Conservation (phyloP, 176 grass and related monocot species). For the Bothriochloa decipiens region DNA sequence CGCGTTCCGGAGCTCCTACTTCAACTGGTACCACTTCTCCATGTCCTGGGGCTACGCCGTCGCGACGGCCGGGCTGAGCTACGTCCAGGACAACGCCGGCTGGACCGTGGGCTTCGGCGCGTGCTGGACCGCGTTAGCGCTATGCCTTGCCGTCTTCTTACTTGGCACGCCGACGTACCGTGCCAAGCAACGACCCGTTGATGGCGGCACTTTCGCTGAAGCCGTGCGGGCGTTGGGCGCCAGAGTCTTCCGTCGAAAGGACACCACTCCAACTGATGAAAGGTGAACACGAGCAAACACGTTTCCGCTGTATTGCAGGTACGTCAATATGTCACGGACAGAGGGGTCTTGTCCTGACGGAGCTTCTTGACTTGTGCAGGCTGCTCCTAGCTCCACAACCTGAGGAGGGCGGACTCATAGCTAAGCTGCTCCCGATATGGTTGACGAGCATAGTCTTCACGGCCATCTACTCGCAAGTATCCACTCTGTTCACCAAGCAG, state of each 20-base stretch:
- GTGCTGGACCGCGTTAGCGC: conserved; percentile 47
- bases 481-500: conserved; percentile 23
- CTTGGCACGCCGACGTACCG: conserved; percentile 43
- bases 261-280: background rate
- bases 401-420: conserved; percentile 18
- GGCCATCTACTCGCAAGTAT: background rate
- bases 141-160: conserved; percentile 48
- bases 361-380: background rate
- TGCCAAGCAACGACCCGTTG: background rate
- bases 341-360: background rate
- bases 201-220: background rate
- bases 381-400: background rate
- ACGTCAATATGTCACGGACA: too few relatives aligned
- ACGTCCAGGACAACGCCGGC: conserved; percentile 68
- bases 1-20: conserved; percentile 63
- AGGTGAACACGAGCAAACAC: conserved; percentile 15
- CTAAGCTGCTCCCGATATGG: conserved; percentile 18
- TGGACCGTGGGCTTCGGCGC: conserved; percentile 62
- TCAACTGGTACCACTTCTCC: conserved; percentile 85
- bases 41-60: conserved; percentile 47
- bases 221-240: background rate
- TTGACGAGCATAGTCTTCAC: conserved; percentile 6
- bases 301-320: background rate
- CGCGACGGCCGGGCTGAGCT: conserved; percentile 40
- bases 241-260: background rate